Evolutionary conservation across 192 early-diverging fungal genomes (phyloP).

Genomic region (Entomortierella parvispora): DNA sequence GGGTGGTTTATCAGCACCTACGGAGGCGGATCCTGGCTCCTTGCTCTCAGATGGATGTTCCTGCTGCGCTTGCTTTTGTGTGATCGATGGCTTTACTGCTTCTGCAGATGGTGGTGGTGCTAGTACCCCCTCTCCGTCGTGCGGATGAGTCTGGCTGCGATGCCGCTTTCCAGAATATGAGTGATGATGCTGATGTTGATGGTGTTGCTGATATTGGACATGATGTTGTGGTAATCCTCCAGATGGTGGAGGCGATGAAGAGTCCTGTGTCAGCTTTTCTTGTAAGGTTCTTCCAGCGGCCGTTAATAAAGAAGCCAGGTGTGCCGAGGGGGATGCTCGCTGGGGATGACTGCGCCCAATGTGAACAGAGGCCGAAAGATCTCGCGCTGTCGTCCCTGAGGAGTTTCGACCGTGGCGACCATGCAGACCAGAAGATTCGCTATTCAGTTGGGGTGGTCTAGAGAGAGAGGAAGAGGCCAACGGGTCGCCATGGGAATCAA

Average conservation of each 20-base stretch:
- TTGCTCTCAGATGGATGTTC: no score
- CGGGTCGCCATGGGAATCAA: background rate
- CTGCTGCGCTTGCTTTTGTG: background rate
- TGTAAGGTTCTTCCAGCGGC: no score
- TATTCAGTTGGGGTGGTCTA: no score
- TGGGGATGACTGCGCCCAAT: no score
- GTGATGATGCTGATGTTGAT: background rate
- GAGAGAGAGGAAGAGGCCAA: no score
- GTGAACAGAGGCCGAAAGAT: no score
- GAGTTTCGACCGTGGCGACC: no score
- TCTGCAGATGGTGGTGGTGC: background rate
- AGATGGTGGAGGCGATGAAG: background rate
- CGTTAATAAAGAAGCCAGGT: no score
- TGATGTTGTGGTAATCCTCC: background rate
- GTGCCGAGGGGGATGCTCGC: no score
- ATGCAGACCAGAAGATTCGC: no score
- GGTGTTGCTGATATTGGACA: background rate
- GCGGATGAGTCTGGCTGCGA: conserved; percentile 2
- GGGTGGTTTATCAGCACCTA: background rate
- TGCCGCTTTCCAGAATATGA: background rate
- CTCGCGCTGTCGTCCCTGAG: no score
- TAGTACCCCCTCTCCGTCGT: background rate
- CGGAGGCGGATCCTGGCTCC: background rate
- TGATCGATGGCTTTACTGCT: no score
- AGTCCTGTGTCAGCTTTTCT: background rate